Evolutionary conservation across 2,329 filamentous ascomycete species (phyloP).

Genomic region (Scytalidium lignicola): DNA sequence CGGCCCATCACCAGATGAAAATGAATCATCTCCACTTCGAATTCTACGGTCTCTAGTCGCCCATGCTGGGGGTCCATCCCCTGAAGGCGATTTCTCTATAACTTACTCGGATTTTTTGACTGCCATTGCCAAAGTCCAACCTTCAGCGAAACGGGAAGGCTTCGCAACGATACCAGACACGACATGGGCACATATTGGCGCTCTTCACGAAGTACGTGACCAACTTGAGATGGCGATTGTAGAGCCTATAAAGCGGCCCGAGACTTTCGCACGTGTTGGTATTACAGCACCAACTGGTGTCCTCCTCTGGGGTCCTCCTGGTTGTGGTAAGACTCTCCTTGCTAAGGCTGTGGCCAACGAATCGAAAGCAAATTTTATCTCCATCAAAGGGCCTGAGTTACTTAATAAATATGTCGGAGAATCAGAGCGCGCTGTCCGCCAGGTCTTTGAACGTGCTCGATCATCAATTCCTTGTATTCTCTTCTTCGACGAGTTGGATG

Average conservation of each 20-base stretch:
- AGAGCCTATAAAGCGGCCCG: constrained; percentile 78
- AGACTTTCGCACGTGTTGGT: constrained; percentile 70
- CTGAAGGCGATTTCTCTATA: constrained; percentile 52
- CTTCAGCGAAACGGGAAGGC: constrained; percentile 84
- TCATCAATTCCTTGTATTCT: constrained; percentile 87
- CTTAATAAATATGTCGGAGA: constrained; percentile 98
- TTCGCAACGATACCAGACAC: constrained; percentile 93
- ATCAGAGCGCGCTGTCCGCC: constrained; percentile 85
- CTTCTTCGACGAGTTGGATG: constrained; percentile 97
- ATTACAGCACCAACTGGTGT: constrained; percentile 81
- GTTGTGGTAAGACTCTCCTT: constrained; percentile 93
- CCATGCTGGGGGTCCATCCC: constrained; percentile 44
- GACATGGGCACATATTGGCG: constrained; percentile 89
- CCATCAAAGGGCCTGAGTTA: constrained; percentile 91
- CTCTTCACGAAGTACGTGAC: constrained; percentile 70
- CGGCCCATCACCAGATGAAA: constrained; percentile 3
- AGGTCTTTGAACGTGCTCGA: constrained; percentile 84
- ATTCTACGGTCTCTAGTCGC: constrained; percentile 47
- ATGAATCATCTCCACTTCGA: constrained; percentile 28
- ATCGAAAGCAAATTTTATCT: constrained; percentile 95
- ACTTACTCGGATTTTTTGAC: constrained; percentile 65
- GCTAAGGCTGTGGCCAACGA: constrained; percentile 96
- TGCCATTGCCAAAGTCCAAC: constrained; percentile 70
- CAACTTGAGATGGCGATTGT: constrained; percentile 84
- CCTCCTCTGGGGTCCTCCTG: constrained; percentile 92